Evolutionary conservation across 2,329 filamentous ascomycete species (phyloP).

Genomic region (Pseudopithomyces maydicus): DNA sequence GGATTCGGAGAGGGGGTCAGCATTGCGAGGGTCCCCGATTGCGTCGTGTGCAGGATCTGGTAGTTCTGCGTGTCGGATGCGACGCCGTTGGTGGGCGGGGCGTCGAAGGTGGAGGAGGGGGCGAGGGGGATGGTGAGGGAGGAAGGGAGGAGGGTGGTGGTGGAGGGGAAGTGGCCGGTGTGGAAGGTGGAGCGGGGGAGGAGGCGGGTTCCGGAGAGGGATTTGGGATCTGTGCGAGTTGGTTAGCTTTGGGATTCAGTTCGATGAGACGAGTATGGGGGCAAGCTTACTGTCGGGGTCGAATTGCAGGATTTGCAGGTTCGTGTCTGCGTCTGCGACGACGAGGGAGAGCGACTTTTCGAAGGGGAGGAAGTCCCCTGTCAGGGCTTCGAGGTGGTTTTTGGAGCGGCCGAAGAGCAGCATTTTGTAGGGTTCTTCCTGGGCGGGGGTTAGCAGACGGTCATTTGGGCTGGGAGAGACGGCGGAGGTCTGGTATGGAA

Average conservation of each 20-base stretch:
- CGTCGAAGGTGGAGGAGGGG: conserved; percentile 27
- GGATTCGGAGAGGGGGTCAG: conserved; percentile 77
- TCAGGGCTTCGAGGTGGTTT: conserved; percentile 75
- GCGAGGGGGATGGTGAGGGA: conserved; percentile 56
- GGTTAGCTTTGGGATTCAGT: conserved; percentile 5
- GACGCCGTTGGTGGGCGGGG: conserved; percentile 11
- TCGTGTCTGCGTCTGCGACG: conserved; percentile 81
- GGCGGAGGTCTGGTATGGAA: too few relatives aligned
- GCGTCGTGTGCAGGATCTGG: conserved; percentile 38
- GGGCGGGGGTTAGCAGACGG: not conserved
- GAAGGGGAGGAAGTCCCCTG: conserved; percentile 87
- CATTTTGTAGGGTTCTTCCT: conserved; percentile 95
- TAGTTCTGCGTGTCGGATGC: conserved; percentile 20
- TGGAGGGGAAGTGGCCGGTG: conserved; percentile 77
- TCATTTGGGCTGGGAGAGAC: too few relatives aligned
- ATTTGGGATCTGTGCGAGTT: conserved; percentile 77
- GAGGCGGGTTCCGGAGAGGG: conserved; percentile 83
- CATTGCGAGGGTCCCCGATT: conserved; percentile 76
- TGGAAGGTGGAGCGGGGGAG: conserved; percentile 89
- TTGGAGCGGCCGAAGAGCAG: conserved; percentile 88
- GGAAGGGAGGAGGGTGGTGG: conserved; percentile 76
- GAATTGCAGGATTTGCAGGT: conserved; percentile 88
- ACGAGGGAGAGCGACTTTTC: conserved; percentile 82
- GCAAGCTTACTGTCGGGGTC: conserved; percentile 82
- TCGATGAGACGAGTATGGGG: not conserved